These are phyloP conservation scores for Auricularia heimuer DNA, from an alignment of 768 basidiomycete genomes.

Conservation along the genomic window DNA sequence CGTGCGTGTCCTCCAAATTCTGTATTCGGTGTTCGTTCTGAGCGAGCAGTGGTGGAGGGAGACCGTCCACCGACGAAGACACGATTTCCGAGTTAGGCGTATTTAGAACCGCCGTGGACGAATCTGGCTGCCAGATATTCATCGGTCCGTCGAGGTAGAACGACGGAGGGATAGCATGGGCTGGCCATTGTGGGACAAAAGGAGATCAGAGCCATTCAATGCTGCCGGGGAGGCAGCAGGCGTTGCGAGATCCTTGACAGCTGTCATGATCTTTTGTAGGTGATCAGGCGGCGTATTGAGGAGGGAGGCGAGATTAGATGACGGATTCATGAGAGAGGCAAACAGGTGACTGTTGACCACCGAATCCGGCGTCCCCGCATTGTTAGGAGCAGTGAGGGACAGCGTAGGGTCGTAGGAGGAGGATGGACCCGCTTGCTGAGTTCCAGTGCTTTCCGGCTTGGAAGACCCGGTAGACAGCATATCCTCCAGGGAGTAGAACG, in stretches of 20 bases:
- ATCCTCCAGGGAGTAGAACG: background rate
- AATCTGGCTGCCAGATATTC: background rate
- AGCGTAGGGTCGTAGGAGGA: constrained; percentile 9
- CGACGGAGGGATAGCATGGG: background rate
- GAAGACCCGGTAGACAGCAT: constrained; percentile 27
- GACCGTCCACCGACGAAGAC: background rate
- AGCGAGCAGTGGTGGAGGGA: background rate
- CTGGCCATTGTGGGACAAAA: background rate
- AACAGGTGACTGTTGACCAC: constrained; percentile 14
- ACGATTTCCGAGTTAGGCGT: background rate
- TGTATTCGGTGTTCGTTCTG: background rate
- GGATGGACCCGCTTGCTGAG: constrained; percentile 37
- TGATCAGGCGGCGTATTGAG: constrained; percentile 13
- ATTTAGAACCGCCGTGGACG: background rate
- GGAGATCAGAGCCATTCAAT: background rate
- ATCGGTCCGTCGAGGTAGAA: background rate
- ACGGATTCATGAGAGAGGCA: constrained; percentile 14
- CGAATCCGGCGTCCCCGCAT: constrained; percentile 5
- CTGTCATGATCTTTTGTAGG: constrained; percentile 19
- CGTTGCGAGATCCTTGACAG: constrained; percentile 9
- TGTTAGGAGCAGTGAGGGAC: constrained; percentile 6
- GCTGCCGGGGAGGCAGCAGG: background rate
- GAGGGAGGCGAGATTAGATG: no score
- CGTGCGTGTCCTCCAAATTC: background rate
- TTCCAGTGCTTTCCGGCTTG: constrained; percentile 17